Evolutionary conservation across 352 stramenopile species (phyloP), one percentile per base, ranked within the genome.

Genomic region (Phytophthora sp.): DNA sequence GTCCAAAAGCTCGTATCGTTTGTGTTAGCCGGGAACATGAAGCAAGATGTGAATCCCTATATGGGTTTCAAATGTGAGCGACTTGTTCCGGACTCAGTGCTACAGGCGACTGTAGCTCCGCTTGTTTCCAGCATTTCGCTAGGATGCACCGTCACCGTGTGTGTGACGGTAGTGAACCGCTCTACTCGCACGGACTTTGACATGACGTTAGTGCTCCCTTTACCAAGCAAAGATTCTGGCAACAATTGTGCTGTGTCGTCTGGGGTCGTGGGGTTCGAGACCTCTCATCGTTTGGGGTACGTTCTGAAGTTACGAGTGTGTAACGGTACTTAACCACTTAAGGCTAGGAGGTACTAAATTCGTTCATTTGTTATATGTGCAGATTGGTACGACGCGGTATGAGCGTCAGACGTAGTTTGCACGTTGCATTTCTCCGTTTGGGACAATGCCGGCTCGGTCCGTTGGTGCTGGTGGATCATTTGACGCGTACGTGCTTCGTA

Each of bases 261-360:
- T n/a, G 39, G 29, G 4, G 85, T 77, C 57, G 63, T 91, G 44
- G 73, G 73, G 13, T 89, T 93, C 36, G 84, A 93, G 56, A 73
- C 80, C 30, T 83, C 74, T 7, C 82, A 91, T 49, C 82, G 76
- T n/a, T 73, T 93, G 49, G 82, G 82, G 82, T 92, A 77, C 47
- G 72, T 75, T 46, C 13, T 15, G 36, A 52, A 35, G 36, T 29
- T 20, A 26, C 58, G 45, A 29, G 21, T 57, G 29, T 63, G 45
- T 45, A 56, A 59, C 57, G 38, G 23, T n/a, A n/a, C 13, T 31
- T 60, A 46, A 46, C 41, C 42, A 56, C 15, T 46, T 51, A 5
- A 41, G 23, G 51, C 39, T 50, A 23, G 46, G 24, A 18, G 24
- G 20, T 23, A 61, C 52, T 59, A 56, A 63, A 23, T 36, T 27